A percentile compares a stretch with the other conserved stretches of the same genome.
Conservation (phyloP, 169 alveolate genomes). For the Plasmodium chabaudi region DNA sequence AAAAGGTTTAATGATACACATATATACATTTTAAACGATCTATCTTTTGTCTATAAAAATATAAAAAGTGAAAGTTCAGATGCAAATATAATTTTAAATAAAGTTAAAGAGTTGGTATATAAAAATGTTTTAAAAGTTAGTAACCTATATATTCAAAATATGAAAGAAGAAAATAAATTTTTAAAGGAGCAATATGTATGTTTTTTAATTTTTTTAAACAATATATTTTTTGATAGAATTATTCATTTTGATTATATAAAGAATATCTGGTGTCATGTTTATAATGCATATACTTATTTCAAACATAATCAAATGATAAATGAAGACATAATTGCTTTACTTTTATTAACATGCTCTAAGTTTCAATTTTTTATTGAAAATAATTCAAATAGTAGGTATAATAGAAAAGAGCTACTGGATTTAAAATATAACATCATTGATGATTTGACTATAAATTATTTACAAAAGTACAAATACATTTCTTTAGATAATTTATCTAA, state of each 20-base stretch:
- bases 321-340: slow-evolving; percentile 62
- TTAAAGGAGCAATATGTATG: slow-evolving; percentile 54
- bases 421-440: slow-evolving; percentile 64
- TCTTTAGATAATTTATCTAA: slow-evolving; percentile 59
- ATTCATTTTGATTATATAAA: slow-evolving; percentile 44
- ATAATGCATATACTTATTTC: slow-evolving; percentile 59
- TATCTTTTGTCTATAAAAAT: slow-evolving; percentile 55
- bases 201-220: slow-evolving; percentile 54
- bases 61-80: slow-evolving; percentile 21
- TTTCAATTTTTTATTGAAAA: slow-evolving; percentile 68
- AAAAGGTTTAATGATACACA: slow-evolving; percentile 41
- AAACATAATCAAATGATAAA: slow-evolving; percentile 27
- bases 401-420: slow-evolving; percentile 54
- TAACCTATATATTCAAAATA: slow-evolving; percentile 27
- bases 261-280: slow-evolving; percentile 51
- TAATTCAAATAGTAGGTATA: slow-evolving; percentile 38
- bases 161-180: slow-evolving; percentile 48
- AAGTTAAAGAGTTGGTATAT: slow-evolving; percentile 29
- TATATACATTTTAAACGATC: slow-evolving; percentile 68
- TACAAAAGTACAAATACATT: slow-evolving; percentile 44
- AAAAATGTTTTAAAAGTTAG: slow-evolving; percentile 59
- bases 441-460: slow-evolving; percentile 66
- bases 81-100: slow-evolving; percentile 15
- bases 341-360: slow-evolving; percentile 63
- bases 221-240: slow-evolving; percentile 62